phyloP scores from a whole-genome alignment of 192 early-diverging fungal genomes.

The Coemansia reversa region DNA sequence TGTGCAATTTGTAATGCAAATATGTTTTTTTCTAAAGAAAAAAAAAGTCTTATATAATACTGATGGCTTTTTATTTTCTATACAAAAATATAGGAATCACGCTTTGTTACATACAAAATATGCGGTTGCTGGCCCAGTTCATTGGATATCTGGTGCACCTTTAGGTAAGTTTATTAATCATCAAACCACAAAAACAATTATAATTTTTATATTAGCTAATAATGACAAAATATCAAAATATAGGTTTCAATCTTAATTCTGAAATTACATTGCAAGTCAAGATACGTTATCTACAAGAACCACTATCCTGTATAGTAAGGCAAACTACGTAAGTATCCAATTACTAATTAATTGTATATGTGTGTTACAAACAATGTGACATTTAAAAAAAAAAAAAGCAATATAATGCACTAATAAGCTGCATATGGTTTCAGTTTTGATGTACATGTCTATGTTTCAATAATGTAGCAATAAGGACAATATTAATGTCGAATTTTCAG shows the following conservation, averaged over 20 bases:
- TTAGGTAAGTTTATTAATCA: constrained; percentile 16
- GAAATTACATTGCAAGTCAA: constrained; percentile 47
- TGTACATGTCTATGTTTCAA: background rate
- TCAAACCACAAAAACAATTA: background rate
- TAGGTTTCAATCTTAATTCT: constrained; percentile 13
- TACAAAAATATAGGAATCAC: constrained; percentile 14
- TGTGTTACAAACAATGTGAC: constrained; percentile 13
- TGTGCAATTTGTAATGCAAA: constrained; percentile 8
- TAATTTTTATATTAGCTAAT: background rate
- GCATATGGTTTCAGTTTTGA: too few species aligned
- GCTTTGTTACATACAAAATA: constrained; percentile 27
- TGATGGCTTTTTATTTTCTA: too few species aligned
- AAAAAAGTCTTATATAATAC: too few species aligned
- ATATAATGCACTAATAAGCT: background rate
- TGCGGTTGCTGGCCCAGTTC: constrained; percentile 32
- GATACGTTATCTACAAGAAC: constrained; percentile 62
- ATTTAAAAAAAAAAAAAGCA: background rate
- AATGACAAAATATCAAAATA: background rate
- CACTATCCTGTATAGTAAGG: constrained; percentile 47
- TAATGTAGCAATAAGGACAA: background rate
- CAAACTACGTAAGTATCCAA: constrained; percentile 1
- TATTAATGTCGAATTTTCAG: constrained; percentile 55
- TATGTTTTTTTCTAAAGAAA: constrained; percentile 3
- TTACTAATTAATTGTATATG: background rate
- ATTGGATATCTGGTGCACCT: constrained; percentile 51